Base-by-base conservation (phyloP, 768 basidiomycete genomes). In the Trametes sanguinea region DNA sequence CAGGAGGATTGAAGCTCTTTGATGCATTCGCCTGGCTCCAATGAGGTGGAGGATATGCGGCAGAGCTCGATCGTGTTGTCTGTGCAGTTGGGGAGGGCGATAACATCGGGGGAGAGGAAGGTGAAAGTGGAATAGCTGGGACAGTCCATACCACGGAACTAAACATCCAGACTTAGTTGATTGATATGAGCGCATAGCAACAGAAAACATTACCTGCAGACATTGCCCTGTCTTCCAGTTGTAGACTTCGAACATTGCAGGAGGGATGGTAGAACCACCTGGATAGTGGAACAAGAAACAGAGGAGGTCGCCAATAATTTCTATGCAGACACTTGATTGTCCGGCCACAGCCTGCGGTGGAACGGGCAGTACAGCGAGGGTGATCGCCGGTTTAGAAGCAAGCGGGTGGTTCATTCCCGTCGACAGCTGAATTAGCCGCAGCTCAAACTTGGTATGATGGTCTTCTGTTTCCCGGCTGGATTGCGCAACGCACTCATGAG, bases 181-280 rank as follows among this genome's bases (percentile, higher is more conserved):
- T 7, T 30, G 2, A 14, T 9, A 4, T 29, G n/a, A 22, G 27
- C 11, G n/a, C 10, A 45, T 3, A 13, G n/a, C 10, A 16, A 35
- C n/a, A 14, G 32, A 17, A 14, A 33, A 16, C 3, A 37, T 6
- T n/a, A 64, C 63, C 59, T 64, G 58, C 17, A 64, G 42, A 11
- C 57, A 55, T 39, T 60, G 51, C 0, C 73, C 73, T 27, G 69
- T 67, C 66, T 71, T 69, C 73, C 73, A 74, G n/a, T 72, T 63
- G 39, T 69, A 65, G 0, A 71, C 51, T 32, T 64, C 54, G 14
- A 64, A 68, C 57, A 63, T 56, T 4, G 63, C 53, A 17, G 58
- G 58, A 11, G 63, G 63, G 8, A 14, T 44, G 1, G 52, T 52
- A 8, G 17, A 50, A 6, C 58, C 57, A 29, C 42, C 22, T 6